Base-by-base conservation (phyloP, 257 asterid genomes). In the Jasminum sambac region DNA sequence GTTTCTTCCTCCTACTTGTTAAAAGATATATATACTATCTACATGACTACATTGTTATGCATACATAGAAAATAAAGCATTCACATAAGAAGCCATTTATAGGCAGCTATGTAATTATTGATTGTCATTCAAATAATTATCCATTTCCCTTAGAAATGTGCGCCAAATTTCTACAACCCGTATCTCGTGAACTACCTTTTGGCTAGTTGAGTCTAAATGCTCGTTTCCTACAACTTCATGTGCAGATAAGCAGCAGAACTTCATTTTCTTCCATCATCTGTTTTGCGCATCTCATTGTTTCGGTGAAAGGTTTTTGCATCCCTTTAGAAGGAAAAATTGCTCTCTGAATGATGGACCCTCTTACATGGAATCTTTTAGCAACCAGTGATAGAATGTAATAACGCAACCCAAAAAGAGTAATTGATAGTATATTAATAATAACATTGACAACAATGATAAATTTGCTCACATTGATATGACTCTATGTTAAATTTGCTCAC, bases 141-240 rank as follows among this genome's bases (percentile, higher is more conserved):
- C 21, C 11, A n/a, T 17, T 48, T 6, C 24, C 58, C 24, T 23
- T 48, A 48, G 58, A 17, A 50, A 50, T 0, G 26, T 17, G 26
- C 1, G 1, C 59, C 10, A 50, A 19, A 50, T 50, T 9, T 17
- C 8, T 8, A 11, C 0, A 11, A 50, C 25, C 17, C 59, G 21
- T 55, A 13, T 55, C 14, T 55, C 0, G n/a, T 55, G 62, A 55
- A 19, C 30, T 55, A 55, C 62, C 30, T 55, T 55, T 55, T 55
- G 36, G 62, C n/a, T 55, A 14, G 62, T 55, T 55, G 36, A 55
- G 23, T 50, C 59, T 17, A n/a, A 50, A 12, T 50, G 59, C 59
- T 50, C 17, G 59, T 50, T 8, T 8, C 4, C 11, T 17, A n/a
- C 59, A 50, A 50, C 17, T 50, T 50, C 36, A 9, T 9, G 62